phyloP scores from a whole-genome alignment of 768 basidiomycete genomes.

The Sarcodon aspratus region DNA sequence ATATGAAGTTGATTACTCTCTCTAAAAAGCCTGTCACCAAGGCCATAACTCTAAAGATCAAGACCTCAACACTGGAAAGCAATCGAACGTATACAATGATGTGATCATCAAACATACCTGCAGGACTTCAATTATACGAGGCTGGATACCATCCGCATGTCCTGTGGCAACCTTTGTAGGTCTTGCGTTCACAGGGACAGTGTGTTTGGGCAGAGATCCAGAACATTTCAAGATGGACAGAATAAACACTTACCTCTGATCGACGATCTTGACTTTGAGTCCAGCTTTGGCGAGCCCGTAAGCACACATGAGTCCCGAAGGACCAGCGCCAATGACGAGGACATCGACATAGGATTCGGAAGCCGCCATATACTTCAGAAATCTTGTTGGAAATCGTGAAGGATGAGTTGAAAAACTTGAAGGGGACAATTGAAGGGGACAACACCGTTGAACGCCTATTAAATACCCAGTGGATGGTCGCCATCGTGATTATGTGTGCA shows the following conservation, averaged over 20 bases:
- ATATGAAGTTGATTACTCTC: slow-evolving; percentile 63
- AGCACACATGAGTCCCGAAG: slow-evolving; percentile 31
- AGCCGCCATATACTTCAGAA: too few species aligned
- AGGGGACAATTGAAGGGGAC: too few species aligned
- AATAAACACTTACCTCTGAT: slow-evolving; percentile 24
- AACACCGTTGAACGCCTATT: too few species aligned
- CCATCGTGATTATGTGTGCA: too few species aligned
- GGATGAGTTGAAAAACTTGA: too few species aligned
- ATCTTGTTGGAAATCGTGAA: too few species aligned
- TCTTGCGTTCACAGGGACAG: too few species aligned
- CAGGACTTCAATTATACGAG: slow-evolving; percentile 41
- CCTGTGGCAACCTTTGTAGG: slow-evolving; percentile 28
- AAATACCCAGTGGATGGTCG: too few species aligned
- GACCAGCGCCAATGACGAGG: slow-evolving; percentile 30
- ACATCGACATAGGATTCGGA: slow-evolving; percentile 25
- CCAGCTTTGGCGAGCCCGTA: slow-evolving; percentile 24
- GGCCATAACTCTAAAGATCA: slow-evolving; percentile 54
- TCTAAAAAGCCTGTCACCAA: slow-evolving; percentile 49
- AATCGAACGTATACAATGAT: neutral
- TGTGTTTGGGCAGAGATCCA: too few species aligned
- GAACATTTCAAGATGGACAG: too few species aligned
- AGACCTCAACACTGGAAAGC: neutral
- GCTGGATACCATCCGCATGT: slow-evolving; percentile 46
- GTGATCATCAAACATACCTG: slow-evolving; percentile 22
- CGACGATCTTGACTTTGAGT: slow-evolving; percentile 26